These are phyloP conservation scores for Aspergillus awamori DNA, from an alignment of 2,329 filamentous ascomycete species.

Conservation along the genomic window DNA sequence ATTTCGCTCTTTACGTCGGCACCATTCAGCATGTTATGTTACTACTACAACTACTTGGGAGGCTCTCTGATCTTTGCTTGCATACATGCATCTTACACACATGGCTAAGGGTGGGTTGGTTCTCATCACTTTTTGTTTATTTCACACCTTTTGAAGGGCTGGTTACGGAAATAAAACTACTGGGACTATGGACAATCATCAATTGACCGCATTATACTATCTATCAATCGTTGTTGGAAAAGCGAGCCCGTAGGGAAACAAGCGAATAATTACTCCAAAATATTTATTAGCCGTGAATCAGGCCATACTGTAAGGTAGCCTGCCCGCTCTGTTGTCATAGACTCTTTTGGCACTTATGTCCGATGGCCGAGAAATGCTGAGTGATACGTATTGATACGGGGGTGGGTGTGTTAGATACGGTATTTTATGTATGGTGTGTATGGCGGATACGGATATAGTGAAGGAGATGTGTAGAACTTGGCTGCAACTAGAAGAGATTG, in stretches of 20 bases:
- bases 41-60: constrained; percentile 3
- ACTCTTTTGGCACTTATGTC: not conserved
- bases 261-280: no score
- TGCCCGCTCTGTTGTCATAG: no score
- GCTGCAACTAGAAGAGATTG: no score
- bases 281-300: no score
- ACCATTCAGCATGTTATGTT: constrained; percentile 8
- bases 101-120: not conserved
- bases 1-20: not conserved
- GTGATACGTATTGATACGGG: not conserved
- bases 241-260: no score
- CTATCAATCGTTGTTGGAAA: no score
- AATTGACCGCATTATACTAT: not conserved
- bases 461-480: no score
- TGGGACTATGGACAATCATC: not conserved
- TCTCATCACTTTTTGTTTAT: not conserved
- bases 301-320: no score
- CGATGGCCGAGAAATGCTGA: not conserved
- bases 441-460: no score
- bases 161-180: not conserved
- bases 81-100: constrained; percentile 11
- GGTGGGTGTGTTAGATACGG: not conserved
- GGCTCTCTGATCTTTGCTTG: constrained; percentile 8
- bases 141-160: not conserved
- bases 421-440: not conserved